phyloP scores from a whole-genome alignment of 352 stramenopile species.

The Lagenidium sp. region DNA sequence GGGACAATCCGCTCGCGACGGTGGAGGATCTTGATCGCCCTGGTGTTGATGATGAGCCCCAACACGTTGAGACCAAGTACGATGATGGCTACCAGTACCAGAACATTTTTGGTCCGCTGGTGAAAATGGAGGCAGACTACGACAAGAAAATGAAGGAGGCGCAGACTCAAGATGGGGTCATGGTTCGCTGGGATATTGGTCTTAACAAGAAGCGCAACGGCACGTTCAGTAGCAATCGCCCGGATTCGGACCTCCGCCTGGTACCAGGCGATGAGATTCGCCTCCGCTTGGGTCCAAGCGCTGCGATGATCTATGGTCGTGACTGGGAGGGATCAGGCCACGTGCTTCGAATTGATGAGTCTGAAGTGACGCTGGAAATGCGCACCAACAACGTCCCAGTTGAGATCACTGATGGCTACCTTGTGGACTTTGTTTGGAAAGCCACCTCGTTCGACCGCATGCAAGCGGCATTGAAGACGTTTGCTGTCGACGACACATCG shows the following conservation, averaged over 20 bases:
- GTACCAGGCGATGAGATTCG: conserved; percentile 97
- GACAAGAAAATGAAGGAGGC: conserved; percentile 99
- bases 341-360: conserved; percentile 83
- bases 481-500: conserved; percentile 97
- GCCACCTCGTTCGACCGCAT: conserved; percentile 98
- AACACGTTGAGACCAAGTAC: conserved; percentile 88
- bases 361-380: conserved; percentile 83
- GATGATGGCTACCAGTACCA: conserved; percentile 99
- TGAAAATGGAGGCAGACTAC: conserved; percentile 99
- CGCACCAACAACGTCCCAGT: conserved; percentile 71
- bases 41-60: conserved; percentile 85
- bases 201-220: conserved; percentile 96
- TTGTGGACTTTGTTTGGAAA: conserved; percentile 99
- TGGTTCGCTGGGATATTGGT: conserved; percentile 93
- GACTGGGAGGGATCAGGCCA: conserved; percentile 95
- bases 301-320: conserved; percentile 70
- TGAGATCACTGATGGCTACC: conserved; percentile 94
- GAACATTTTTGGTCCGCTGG: conserved; percentile 97
- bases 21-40: conserved; percentile 95
- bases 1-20: conserved; percentile 92
- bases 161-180: conserved; percentile 92
- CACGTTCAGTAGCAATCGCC: conserved; percentile 91
- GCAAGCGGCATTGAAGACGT: conserved; percentile 98
- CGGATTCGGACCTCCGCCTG: conserved; percentile 85
- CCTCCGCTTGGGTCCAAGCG: conserved; percentile 83